phyloP scores from a whole-genome alignment of 768 basidiomycete genomes.

The Tubosaeta sp. region DNA sequence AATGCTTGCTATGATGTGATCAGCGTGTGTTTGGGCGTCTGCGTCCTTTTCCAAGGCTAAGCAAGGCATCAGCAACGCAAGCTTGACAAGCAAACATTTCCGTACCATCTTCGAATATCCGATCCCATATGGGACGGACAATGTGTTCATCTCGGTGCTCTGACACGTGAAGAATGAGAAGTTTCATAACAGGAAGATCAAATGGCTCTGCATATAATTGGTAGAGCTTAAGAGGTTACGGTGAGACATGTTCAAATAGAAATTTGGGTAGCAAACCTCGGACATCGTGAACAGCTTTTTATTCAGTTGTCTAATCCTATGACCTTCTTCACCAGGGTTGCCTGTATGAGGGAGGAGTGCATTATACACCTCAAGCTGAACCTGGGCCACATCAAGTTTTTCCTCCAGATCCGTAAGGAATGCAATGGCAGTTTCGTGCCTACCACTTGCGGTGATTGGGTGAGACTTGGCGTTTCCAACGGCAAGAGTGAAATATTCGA shows the following conservation, averaged over 20 bases:
- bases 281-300: constrained; percentile 72
- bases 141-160: constrained; percentile 85
- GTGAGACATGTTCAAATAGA: constrained; percentile 10
- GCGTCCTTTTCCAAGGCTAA: constrained; percentile 53
- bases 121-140: constrained; percentile 84
- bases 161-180: constrained; percentile 90
- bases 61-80: constrained; percentile 2
- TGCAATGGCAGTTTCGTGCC: constrained; percentile 87
- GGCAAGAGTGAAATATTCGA: constrained; percentile 92
- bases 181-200: constrained; percentile 75
- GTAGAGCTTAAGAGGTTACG: constrained; percentile 57
- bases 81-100: constrained; percentile 4
- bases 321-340: constrained; percentile 59
- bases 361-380: constrained; percentile 89
- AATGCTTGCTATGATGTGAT: constrained; percentile 60
- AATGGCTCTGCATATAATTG: constrained; percentile 85
- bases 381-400: constrained; percentile 93
- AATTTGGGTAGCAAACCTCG: constrained; percentile 51
- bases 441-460: constrained; percentile 69
- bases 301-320: constrained; percentile 56
- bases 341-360: constrained; percentile 55
- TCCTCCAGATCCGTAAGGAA: constrained; percentile 96
- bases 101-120: constrained; percentile 77
- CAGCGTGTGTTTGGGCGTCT: constrained; percentile 52
- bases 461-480: constrained; percentile 97